phyloP scores from a whole-genome alignment of 2,329 filamentous ascomycete species.

The Penicillium hordei region DNA sequence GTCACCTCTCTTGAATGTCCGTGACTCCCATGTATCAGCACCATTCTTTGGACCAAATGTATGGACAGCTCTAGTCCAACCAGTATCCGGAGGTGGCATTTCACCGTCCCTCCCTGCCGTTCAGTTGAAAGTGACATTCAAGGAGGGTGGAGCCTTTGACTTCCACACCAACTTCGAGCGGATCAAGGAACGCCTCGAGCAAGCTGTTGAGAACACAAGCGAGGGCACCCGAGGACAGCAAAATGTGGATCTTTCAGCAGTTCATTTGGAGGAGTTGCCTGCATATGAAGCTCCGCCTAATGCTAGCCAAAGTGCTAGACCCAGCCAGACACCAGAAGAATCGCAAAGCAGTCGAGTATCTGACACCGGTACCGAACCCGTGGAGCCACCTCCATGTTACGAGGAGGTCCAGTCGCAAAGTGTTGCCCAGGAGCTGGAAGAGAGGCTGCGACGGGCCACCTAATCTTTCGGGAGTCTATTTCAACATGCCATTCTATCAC shows the following conservation, averaged over 20 bases:
- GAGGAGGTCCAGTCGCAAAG: slow-evolving; percentile 86
- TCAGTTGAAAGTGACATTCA: slow-evolving; percentile 84
- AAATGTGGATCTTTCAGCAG: slow-evolving; percentile 59
- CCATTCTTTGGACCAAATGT: slow-evolving; percentile 93
- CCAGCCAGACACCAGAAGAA: slow-evolving; percentile 10
- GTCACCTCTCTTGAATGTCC: slow-evolving; percentile 79
- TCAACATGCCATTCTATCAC: background rate
- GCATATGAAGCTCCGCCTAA: slow-evolving; percentile 70
- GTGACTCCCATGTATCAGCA: slow-evolving; percentile 80
- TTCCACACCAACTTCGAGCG: slow-evolving; percentile 81
- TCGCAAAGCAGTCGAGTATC: slow-evolving; percentile 25
- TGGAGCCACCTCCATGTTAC: slow-evolving; percentile 84
- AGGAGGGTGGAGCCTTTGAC: slow-evolving; percentile 91
- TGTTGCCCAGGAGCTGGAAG: slow-evolving; percentile 71
- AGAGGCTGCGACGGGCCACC: slow-evolving; percentile 45
- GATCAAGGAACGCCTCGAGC: slow-evolving; percentile 78
- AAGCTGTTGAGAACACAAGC: slow-evolving; percentile 64
- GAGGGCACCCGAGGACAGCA: slow-evolving; percentile 45
- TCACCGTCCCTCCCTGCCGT: slow-evolving; percentile 70
- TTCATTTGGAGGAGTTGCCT: slow-evolving; percentile 83
- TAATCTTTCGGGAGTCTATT: slow-evolving; percentile 14
- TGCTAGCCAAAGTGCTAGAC: slow-evolving; percentile 21
- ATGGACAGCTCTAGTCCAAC: slow-evolving; percentile 78
- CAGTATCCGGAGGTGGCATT: slow-evolving; percentile 80
- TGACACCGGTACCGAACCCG: slow-evolving; percentile 46